Percentiles rank a stretch among this genome's conserved stretches.
phyloP scores from a whole-genome alignment of 2,329 filamentous ascomycete species.

The Nannizzia gypsea region DNA sequence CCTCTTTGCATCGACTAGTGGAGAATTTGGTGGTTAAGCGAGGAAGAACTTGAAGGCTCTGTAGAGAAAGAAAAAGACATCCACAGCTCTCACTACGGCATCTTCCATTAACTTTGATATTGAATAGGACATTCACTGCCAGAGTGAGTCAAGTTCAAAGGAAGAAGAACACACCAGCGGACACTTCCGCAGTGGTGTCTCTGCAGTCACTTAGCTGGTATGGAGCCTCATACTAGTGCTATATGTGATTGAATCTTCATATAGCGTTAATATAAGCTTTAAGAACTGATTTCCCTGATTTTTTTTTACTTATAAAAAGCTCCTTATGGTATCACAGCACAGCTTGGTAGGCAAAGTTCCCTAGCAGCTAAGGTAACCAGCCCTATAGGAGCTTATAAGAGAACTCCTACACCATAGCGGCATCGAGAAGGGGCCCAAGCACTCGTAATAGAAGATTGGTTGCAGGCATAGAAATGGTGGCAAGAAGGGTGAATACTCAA shows the following conservation, averaged over 20 bases:
- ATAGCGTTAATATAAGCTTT: not conserved
- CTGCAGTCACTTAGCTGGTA: not conserved
- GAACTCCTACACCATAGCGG: not conserved
- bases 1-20: not conserved
- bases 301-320: not conserved
- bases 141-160: not conserved
- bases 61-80: not conserved
- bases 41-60: constrained; percentile 1
- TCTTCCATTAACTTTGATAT: not conserved
- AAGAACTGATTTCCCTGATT: not conserved
- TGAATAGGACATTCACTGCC: not conserved
- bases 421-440: not conserved
- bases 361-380: not conserved
- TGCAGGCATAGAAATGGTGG: not conserved
- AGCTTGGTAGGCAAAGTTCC: not conserved
- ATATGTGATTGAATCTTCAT: not conserved
- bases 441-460: not conserved
- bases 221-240: not conserved
- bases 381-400: not conserved
- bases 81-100: not conserved
- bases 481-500: not conserved
- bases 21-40: not conserved
- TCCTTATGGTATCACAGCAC: not conserved
- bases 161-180: not conserved
- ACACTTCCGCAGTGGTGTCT: not conserved